Evolutionary conservation across 805 yeast genomes (phyloP).

Genomic region (Saccharomycopsis microspora): DNA sequence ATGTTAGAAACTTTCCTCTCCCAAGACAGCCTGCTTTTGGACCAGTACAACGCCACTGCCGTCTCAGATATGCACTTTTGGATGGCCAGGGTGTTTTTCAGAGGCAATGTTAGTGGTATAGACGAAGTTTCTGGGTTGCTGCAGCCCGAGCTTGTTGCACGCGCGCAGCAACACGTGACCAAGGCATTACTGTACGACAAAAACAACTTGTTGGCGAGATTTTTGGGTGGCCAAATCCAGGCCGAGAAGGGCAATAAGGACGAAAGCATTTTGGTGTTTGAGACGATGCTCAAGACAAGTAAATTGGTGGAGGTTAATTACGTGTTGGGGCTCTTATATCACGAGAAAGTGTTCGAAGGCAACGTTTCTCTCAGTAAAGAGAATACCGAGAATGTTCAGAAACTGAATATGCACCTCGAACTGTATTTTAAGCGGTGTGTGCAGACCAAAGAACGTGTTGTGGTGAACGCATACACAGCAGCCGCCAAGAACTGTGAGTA

Average conservation of each 20-base stretch:
- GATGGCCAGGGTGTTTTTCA: conserved; percentile 71
- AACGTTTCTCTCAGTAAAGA: conserved; percentile 11
- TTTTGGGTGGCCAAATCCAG: conserved; percentile 84
- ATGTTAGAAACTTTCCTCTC: conserved; percentile 36
- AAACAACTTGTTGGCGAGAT: conserved; percentile 52
- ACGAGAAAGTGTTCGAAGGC: conserved; percentile 30
- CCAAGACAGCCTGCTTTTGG: conserved; percentile 15
- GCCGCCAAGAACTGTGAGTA: conserved; percentile 63
- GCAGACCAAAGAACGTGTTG: conserved; percentile 44
- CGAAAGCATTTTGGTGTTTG: conserved; percentile 82
- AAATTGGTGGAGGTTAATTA: conserved; percentile 65
- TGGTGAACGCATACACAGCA: conserved; percentile 52
- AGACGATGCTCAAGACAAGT: conserved; percentile 46
- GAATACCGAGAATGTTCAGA: conserved; percentile 26
- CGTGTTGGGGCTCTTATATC: conserved; percentile 65
- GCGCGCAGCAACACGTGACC: conserved; percentile 62
- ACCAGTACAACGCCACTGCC: conserved; percentile 29
- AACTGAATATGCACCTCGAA: conserved; percentile 57
- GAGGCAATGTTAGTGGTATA: background rate
- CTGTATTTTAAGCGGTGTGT: conserved; percentile 54
- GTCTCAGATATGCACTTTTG: conserved; percentile 64
- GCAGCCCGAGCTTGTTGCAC: conserved; percentile 23
- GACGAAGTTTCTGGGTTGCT: background rate
- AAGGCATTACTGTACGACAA: conserved; percentile 60
- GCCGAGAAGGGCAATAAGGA: conserved; percentile 60